Evolutionary conservation across 208 protist species (phyloP).

Genomic region (Wallacemonas sp.): DNA sequence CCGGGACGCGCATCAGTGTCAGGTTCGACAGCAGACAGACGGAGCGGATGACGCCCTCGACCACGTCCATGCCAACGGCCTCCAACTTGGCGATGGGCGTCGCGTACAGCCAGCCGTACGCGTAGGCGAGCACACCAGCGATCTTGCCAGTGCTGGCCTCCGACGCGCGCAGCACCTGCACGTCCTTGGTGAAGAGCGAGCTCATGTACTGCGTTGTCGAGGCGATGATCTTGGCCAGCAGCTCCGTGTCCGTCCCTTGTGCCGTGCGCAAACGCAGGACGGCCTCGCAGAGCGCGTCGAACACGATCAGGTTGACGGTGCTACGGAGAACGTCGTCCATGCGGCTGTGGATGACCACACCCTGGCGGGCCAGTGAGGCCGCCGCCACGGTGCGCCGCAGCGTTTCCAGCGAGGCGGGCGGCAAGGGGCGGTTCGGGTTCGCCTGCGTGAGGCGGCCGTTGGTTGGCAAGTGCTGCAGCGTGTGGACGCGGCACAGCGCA

Average conservation of each 20-base stretch:
- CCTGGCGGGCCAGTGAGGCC: constrained; percentile 61
- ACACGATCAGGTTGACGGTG: constrained; percentile 87
- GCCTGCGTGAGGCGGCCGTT: constrained; percentile 70
- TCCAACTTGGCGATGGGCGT: constrained; percentile 78
- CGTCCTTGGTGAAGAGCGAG: constrained; percentile 59
- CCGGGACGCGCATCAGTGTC: constrained; percentile 54
- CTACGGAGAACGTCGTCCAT: constrained; percentile 78
- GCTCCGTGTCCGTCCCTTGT: constrained; percentile 43
- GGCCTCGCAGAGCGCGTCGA: constrained; percentile 80
- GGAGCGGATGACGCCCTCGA: constrained; percentile 62
- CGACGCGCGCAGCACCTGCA: constrained; percentile 73
- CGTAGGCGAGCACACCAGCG: constrained; percentile 65
- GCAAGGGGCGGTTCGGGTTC: constrained; percentile 23
- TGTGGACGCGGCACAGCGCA: constrained; percentile 62
- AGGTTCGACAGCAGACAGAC: constrained; percentile 71
- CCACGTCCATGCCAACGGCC: constrained; percentile 68
- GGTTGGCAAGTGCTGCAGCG: constrained; percentile 75
- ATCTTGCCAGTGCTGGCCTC: constrained; percentile 69
- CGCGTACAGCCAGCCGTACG: constrained; percentile 76
- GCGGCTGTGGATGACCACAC: constrained; percentile 76
- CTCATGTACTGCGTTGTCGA: constrained; percentile 73
- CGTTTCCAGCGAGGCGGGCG: constrained; percentile 27
- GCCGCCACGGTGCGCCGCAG: constrained; percentile 65
- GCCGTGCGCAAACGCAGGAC: constrained; percentile 69
- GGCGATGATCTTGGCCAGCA: constrained; percentile 70